Base-by-base conservation (phyloP, 2,329 filamentous ascomycete genomes). In the Clonostachys chloroleuca region DNA sequence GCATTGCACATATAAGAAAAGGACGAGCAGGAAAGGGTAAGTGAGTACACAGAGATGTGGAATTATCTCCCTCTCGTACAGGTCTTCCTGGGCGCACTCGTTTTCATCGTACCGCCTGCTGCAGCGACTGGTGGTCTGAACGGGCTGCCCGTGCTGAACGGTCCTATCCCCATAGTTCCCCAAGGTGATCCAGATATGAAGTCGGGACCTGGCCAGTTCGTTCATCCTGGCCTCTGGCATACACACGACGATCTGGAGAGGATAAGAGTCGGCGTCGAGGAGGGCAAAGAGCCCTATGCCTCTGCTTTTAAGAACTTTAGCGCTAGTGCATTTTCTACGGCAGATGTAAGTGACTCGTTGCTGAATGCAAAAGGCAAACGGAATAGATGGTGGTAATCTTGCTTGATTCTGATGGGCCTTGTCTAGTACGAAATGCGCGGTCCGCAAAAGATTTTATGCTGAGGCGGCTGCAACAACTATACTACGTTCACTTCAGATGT, bases 401-500 rank as follows among this genome's bases (percentile, higher is more conserved):
- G 2, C 7, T 24, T 24, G 24, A 24, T 24, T 24, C 7, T 24
- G 7, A 24, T 24, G 24, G 7, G 24, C 24, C 24, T 8, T 7
- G 7, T 24, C 24, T 33, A 36, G 16, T 60, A 67, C 50, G 44
- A 50, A 35, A 57, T 69, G 61, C 52, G 56, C 20, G 58, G 59
- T 0, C 67, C 66, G 2, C 53, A 61, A 7, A 42, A 49, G 0
- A 56, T 68, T 3, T 42, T 62, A 6, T 64, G 58, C 6, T 59
- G 67, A 2, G 65, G 67, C 1, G 6, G 43, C 5, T 47, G 53
- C 37, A 67, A 57, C 52, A 70, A 70, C 43, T 67, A 68, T 40
- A 63, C 57, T 4, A 39, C 36, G 8, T 70, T 70, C 48, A 57
- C 62, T 12, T 50, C 57, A 5, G 67, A 70, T 49, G 58, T 54